Base-by-base conservation (phyloP, 2,329 filamentous ascomycete species). In the Aspergillus cejpii region DNA sequence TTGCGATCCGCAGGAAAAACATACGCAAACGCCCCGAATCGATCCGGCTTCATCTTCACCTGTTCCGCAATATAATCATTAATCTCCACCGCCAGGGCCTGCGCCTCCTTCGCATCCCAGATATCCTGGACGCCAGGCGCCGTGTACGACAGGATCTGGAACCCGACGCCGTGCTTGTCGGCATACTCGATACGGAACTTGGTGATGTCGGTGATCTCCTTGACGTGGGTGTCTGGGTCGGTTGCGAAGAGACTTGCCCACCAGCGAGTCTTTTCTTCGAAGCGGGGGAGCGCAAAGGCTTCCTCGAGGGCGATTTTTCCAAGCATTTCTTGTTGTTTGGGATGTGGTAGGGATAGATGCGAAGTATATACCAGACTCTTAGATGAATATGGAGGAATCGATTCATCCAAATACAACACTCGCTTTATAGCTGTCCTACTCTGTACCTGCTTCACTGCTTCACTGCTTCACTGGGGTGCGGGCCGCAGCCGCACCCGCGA, bases 291-390 rank as follows among this genome's bases (percentile, higher is more conserved):
- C 48, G 74, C 75, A 50, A 81, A 82, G 11, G 78, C 78, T 64
- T 83, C 79, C 60, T 83, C 79, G 17, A 83, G 68, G 10, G 76
- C 75, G 46, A 83, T 72, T 51, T 83, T 83, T 48, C 80, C 79
- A 10, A 74, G 63, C 77, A 81, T 81, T 19, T 36, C 23, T 24
- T 4, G n/a, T 56, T 41, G 8, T 37, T 12, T 34, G 7, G 23
- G 17, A n/a, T 23, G 5, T 38, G 10, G 6, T n/a, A 14, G 20
- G 39, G 15, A 31, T 15, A 11, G 6, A 14, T 29, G n/a, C 6
- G 37, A n/a, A 21, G 24, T n/a, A n/a, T n/a, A n/a, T n/a, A n/a
- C n/a, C n/a, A 21, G 15, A 15, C 11, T 17, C n/a, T 23, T 28
- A 17, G 27, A 20, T 2, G n/a, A 14, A 5, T 15, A 15, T 1